Conservation (phyloP, 169 alveolate species). For the Amoebophrya sp. region DNA sequence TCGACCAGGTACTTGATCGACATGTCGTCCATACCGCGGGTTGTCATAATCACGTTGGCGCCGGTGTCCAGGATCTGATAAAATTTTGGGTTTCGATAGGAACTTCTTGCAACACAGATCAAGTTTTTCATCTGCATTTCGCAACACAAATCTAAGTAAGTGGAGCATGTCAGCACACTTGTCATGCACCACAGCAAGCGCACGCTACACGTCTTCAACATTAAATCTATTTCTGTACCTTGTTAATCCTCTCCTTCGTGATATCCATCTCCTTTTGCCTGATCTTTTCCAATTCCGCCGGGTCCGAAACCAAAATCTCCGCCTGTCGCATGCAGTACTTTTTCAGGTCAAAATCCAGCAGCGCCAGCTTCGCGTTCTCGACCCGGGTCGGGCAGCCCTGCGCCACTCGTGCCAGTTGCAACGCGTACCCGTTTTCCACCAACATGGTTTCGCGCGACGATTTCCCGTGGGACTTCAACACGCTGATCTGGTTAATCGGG, state of each 20-base stretch:
- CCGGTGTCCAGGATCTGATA: constrained; percentile 79
- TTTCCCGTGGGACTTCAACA: constrained; percentile 93
- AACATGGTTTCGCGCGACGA: constrained; percentile 76
- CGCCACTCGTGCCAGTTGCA: constrained; percentile 86
- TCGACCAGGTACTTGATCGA: constrained; percentile 96
- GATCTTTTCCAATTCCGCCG: constrained; percentile 90
- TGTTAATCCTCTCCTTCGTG: constrained; percentile 87
- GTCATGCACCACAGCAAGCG: no score
- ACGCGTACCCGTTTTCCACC: constrained; percentile 73
- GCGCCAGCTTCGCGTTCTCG: constrained; percentile 91
- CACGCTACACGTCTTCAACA: no score
- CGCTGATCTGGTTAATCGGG: constrained; percentile 90
- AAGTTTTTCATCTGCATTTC: no score
- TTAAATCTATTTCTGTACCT: no score
- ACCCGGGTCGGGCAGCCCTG: constrained; percentile 91
- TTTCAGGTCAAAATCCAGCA: constrained; percentile 89
- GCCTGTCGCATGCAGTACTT: constrained; percentile 44
- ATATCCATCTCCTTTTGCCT: constrained; percentile 93
- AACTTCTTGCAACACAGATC: constrained; percentile 80
- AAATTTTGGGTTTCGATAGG: constrained; percentile 89
- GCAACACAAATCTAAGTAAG: no score
- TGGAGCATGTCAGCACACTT: no score
- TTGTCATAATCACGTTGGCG: constrained; percentile 94
- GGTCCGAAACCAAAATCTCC: constrained; percentile 87
- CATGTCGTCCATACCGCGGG: constrained; percentile 98